Evolutionary conservation across 1,284 basidiomycete genomes (phyloP).

Genomic region (Coniophora puteana): DNA sequence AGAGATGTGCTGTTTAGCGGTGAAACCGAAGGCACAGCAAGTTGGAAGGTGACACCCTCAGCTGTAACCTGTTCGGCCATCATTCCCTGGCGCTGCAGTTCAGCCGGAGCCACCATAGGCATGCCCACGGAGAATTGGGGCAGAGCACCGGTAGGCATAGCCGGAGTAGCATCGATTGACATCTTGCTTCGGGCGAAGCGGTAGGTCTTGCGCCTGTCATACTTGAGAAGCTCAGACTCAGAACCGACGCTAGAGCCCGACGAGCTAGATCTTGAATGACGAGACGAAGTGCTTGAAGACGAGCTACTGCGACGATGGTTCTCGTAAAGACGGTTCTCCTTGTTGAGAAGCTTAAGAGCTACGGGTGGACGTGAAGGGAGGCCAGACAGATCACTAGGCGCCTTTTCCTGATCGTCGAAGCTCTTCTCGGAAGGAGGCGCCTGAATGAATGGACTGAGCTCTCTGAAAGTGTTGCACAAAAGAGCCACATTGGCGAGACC

Average conservation of each 20-base stretch:
- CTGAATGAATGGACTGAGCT: conserved; percentile 52
- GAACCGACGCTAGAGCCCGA: conserved; percentile 18
- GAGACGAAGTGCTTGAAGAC: not conserved
- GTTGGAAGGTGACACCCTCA: no score
- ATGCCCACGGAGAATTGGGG: not conserved
- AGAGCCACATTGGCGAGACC: conserved; percentile 60
- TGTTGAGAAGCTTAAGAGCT: not conserved
- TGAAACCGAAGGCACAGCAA: no score
- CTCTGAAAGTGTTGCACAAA: conserved; percentile 66
- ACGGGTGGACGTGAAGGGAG: conserved; percentile 5
- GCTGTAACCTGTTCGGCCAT: no score
- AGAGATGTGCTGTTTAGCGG: no score
- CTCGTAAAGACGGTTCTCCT: not conserved
- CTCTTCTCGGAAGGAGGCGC: conserved; percentile 17
- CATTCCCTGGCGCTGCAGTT: conserved; percentile 13
- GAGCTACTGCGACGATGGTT: not conserved
- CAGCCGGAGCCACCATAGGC: conserved; percentile 6
- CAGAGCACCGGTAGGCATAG: not conserved
- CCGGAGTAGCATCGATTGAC: conserved; percentile 6
- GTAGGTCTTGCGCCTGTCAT: conserved; percentile 8
- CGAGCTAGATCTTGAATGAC: conserved; percentile 10
- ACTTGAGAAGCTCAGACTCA: conserved; percentile 8
- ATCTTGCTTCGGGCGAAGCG: conserved; percentile 4
- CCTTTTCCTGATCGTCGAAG: conserved; percentile 19
- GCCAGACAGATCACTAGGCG: no score